These are phyloP conservation scores for Melastoma candidum DNA, from an alignment of 441 rosid species.

Conservation along the genomic window DNA sequence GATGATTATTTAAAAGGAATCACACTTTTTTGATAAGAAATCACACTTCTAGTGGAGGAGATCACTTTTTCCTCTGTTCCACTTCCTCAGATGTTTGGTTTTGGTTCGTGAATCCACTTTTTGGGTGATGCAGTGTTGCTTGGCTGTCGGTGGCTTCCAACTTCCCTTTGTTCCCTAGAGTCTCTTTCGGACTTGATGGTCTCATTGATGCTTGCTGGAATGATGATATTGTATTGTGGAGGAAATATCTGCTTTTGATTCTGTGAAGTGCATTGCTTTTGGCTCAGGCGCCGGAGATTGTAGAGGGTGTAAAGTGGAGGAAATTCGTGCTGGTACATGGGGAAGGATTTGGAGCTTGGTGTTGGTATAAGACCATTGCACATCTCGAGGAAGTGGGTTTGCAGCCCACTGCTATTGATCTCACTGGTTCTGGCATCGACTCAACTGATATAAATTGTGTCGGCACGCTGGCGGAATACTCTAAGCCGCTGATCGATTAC, in stretches of 20 bases:
- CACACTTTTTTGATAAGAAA: no score
- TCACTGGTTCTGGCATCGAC: conserved; percentile 79
- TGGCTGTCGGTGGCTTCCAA: no score
- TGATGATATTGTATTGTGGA: no score
- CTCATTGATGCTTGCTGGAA: no score
- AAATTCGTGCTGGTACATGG: conserved; percentile 75
- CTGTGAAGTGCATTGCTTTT: not conserved
- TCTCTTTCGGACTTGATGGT: no score
- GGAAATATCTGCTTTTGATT: not conserved
- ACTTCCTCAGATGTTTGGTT: no score
- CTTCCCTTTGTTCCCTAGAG: no score
- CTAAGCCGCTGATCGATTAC: conserved; percentile 61
- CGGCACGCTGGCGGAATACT: conserved; percentile 63
- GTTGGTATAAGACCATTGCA: conserved; percentile 90
- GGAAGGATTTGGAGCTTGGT: conserved; percentile 99
- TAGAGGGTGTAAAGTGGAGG: conserved; percentile 51
- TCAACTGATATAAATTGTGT: conserved; percentile 55
- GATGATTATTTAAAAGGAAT: no score
- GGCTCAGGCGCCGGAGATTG: conserved; percentile 49
- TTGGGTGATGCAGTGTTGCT: no score
- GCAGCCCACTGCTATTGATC: conserved; percentile 62
- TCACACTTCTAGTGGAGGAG: no score
- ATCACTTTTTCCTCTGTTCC: no score
- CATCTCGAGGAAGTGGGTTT: conserved; percentile 78
- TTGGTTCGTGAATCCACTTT: no score